Percentiles rank a stretch among this genome's conserved stretches.
phyloP scores from a whole-genome alignment of 371 early-diverging fungal species.

The Mortierella sp. region DNA sequence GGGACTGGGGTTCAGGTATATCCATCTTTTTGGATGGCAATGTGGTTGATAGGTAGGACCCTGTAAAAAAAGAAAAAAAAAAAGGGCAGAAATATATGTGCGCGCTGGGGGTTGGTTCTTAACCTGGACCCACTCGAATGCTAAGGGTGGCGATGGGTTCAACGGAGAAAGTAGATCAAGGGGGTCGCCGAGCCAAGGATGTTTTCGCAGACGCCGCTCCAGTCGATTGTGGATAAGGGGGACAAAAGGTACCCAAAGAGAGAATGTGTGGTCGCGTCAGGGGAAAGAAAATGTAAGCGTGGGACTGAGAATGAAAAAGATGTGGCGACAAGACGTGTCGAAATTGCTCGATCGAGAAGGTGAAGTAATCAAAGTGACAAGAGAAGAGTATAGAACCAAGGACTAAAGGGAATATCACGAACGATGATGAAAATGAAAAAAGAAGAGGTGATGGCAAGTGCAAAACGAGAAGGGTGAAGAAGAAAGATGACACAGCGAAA shows the following conservation, averaged over 20 bases:
- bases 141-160: too few species aligned
- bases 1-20: not conserved
- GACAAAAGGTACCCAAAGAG: not conserved
- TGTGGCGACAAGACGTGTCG: not conserved
- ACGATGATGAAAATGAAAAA: not conserved
- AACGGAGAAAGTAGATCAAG: not conserved
- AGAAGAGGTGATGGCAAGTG: not conserved
- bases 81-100: not conserved
- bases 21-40: not conserved
- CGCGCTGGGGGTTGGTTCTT: too few species aligned
- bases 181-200: not conserved
- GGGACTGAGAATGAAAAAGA: constrained; percentile 1
- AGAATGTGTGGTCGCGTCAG: not conserved
- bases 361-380: not conserved
- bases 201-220: not conserved
- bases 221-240: not conserved
- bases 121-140: too few species aligned
- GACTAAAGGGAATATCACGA: not conserved
- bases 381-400: not conserved
- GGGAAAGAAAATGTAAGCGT: not conserved
- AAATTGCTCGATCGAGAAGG: constrained; percentile 3
- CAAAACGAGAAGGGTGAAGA: too few species aligned
- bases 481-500: too few species aligned
- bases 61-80: not conserved
- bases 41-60: too few species aligned